Conservation (phyloP, 345 rosid genomes). For the Eucalyptus leucophloia region DNA sequence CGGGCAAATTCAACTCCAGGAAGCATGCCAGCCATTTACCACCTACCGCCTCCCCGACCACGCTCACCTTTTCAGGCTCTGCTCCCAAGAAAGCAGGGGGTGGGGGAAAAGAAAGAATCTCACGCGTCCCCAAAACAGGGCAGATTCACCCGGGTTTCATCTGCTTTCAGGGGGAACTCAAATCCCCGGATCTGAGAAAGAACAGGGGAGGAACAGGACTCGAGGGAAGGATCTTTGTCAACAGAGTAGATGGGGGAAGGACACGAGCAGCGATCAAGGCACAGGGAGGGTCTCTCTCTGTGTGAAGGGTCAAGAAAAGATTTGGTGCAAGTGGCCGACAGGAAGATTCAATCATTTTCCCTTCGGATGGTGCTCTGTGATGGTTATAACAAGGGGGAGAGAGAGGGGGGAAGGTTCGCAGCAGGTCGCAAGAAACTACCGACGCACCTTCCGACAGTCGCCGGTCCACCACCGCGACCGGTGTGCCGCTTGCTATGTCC, state of each 20-base stretch:
- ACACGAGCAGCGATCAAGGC: neutral
- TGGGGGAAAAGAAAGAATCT: neutral
- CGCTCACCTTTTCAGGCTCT: neutral
- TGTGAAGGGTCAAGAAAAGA: neutral
- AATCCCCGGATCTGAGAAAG: neutral
- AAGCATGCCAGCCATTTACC: slow-evolving; percentile 57
- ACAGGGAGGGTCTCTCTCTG: neutral
- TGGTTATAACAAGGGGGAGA: neutral
- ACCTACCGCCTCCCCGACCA: neutral
- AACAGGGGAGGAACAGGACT: neutral
- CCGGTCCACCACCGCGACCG: neutral
- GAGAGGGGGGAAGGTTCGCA: neutral
- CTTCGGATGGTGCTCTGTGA: neutral
- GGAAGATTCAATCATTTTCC: neutral
- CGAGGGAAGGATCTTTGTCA: neutral
- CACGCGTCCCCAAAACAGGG: neutral
- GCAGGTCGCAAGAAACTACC: neutral
- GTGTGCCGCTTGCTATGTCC: neutral
- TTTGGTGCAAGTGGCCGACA: neutral
- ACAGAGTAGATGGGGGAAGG: neutral
- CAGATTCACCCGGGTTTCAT: neutral
- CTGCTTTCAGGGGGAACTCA: neutral
- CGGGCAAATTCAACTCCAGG: slow-evolving; percentile 84
- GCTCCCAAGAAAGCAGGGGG: neutral
- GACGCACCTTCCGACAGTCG: neutral